Evolutionary conservation across 179 eudicot genomes (phyloP).

Genomic region (Spergularia azorica): DNA sequence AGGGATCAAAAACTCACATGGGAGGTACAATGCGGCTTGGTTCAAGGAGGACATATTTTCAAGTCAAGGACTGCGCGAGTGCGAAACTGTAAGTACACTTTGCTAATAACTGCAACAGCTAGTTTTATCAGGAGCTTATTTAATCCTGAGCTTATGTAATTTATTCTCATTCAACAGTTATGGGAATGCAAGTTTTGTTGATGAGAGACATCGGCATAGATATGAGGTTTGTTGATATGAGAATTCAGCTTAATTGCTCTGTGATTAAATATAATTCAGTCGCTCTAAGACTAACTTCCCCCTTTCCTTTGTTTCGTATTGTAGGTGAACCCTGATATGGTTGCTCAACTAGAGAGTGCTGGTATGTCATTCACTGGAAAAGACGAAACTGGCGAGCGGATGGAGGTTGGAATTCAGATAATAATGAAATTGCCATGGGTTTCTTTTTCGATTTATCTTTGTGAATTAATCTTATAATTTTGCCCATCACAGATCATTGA

Average conservation of each 20-base stretch:
- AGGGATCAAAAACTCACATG: constrained; percentile 99
- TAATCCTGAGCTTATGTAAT: constrained; percentile 7
- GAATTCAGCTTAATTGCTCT: not conserved
- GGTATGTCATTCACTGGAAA: constrained; percentile 85
- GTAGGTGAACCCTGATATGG: constrained; percentile 83
- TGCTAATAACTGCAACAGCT: not conserved
- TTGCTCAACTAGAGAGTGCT: constrained; percentile 64
- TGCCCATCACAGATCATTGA: constrained; percentile 64
- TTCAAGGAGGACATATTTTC: constrained; percentile 87
- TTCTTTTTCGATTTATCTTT: not conserved
- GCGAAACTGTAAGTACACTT: constrained; percentile 67
- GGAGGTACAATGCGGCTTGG: constrained; percentile 99
- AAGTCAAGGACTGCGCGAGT: constrained; percentile 62
- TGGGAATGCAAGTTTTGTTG: constrained; percentile 69
- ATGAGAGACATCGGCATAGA: constrained; percentile 98
- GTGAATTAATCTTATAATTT: not conserved
- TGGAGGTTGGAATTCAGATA: constrained; percentile 59
- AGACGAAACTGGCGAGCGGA: constrained; percentile 79
- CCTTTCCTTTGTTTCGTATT: not conserved
- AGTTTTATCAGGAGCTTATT: not conserved
- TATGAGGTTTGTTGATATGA: constrained; percentile 65
- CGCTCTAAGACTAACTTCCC: not conserved
- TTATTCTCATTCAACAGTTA: constrained; percentile 45
- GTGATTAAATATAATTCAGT: not conserved
- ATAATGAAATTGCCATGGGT: not conserved